A percentile compares a stretch with the other conserved stretches of the same genome.
Evolutionary conservation across 2,329 filamentous ascomycete genomes (phyloP).

Genomic region (Sordariomycetes sp.): DNA sequence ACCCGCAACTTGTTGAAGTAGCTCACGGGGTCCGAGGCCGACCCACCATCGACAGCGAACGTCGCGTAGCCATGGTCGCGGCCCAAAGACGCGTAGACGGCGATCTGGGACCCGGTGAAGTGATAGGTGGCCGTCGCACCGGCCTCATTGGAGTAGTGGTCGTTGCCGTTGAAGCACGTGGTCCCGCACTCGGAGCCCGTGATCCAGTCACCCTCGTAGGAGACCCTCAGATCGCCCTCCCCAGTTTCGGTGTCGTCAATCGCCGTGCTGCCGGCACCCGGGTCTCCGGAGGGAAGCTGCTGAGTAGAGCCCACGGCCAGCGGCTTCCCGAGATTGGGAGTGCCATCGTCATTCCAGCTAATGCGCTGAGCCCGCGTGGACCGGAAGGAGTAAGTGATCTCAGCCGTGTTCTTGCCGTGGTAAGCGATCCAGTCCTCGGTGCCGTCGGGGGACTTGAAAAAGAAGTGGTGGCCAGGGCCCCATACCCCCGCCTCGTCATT

Average conservation of each 20-base stretch:
- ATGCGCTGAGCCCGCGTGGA: slow-evolving; percentile 3
- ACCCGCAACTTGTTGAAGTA: background rate
- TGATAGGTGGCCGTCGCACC: background rate
- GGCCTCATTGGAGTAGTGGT: background rate
- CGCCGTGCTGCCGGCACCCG: background rate
- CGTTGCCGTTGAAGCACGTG: background rate
- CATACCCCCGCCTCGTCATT: background rate
- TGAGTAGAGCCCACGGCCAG: background rate
- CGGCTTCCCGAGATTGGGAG: background rate
- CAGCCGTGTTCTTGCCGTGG: background rate
- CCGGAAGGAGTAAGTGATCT: background rate
- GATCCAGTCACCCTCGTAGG: background rate
- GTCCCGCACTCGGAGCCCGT: background rate
- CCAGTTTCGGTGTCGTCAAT: background rate
- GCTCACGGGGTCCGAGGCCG: background rate
- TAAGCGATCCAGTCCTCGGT: slow-evolving; percentile 1
- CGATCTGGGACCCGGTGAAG: slow-evolving; percentile 1
- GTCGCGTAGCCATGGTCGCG: slow-evolving; percentile 1
- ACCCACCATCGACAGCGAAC: background rate
- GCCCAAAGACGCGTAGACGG: background rate
- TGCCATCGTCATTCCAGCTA: background rate
- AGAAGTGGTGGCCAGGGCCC: slow-evolving; percentile 2
- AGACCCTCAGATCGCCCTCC: background rate
- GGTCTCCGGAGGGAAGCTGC: background rate
- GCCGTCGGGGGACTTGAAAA: slow-evolving; percentile 1